Evolutionary conservation across 2,329 filamentous ascomycete genomes (phyloP).

Genomic region (Atkinsonella hypoxylon): DNA sequence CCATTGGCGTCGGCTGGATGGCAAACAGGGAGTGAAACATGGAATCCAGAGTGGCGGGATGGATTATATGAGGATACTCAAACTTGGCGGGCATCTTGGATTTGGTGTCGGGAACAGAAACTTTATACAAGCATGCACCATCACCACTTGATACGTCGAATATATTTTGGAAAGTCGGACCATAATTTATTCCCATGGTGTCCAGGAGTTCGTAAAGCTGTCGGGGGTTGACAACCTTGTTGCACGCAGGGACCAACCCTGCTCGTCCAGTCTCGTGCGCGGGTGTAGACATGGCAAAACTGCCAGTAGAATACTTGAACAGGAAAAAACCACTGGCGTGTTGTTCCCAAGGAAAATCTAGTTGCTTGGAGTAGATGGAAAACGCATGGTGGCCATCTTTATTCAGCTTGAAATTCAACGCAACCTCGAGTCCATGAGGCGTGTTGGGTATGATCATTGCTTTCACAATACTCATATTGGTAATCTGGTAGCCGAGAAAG

Average conservation of each 20-base stretch:
- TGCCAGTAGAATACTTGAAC: slow-evolving; percentile 15
- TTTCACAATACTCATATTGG: slow-evolving; percentile 33
- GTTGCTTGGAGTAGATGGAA: slow-evolving; percentile 33
- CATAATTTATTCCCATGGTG: slow-evolving; percentile 39
- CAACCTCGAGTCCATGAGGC: slow-evolving; percentile 36
- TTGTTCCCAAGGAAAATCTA: slow-evolving; percentile 28
- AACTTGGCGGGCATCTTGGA: slow-evolving; percentile 40
- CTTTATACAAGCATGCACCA: slow-evolving; percentile 22
- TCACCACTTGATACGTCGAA: slow-evolving; percentile 20
- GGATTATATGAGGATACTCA: slow-evolving; percentile 43
- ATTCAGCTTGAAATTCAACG: slow-evolving; percentile 30
- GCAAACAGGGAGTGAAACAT: slow-evolving; percentile 42
- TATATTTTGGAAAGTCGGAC: slow-evolving; percentile 37
- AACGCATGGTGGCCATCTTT: slow-evolving; percentile 20
- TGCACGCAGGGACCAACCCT: slow-evolving; percentile 17
- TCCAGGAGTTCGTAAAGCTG: slow-evolving; percentile 40
- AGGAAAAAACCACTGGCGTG: slow-evolving; percentile 26
- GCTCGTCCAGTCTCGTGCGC: slow-evolving; percentile 14
- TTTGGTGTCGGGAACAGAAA: slow-evolving; percentile 36
- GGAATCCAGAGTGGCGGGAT: slow-evolving; percentile 44
- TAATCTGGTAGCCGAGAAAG: slow-evolving; percentile 29
- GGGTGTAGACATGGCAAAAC: slow-evolving; percentile 11
- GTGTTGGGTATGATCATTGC: slow-evolving; percentile 39
- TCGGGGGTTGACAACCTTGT: slow-evolving; percentile 24
- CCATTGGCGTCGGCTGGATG: slow-evolving; percentile 33